These are phyloP conservation scores for Trichoderma guizhouense DNA, from an alignment of 2,329 filamentous ascomycete genomes.

Conservation along the genomic window DNA sequence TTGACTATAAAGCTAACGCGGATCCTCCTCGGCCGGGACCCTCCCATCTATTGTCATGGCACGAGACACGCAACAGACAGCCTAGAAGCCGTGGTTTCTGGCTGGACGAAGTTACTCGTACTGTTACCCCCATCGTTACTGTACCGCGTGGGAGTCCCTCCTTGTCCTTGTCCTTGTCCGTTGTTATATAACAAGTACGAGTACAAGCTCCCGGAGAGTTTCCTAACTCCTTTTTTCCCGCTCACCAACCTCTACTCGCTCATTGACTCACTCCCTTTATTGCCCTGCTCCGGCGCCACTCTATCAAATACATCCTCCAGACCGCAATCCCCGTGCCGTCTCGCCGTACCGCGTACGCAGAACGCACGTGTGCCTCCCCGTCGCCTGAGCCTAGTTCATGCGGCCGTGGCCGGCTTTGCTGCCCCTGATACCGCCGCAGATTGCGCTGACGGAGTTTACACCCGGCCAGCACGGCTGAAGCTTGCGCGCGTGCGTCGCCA, in stretches of 20 bases:
- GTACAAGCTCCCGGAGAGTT: neutral
- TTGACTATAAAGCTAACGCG: conserved; percentile 40
- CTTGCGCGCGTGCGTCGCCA: neutral
- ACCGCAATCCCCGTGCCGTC: conserved; percentile 10
- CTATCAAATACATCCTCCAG: neutral
- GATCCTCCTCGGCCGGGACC: conserved; percentile 30
- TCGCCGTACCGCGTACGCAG: neutral
- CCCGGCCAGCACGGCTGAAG: conserved; percentile 3
- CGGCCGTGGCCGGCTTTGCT: conserved; percentile 8
- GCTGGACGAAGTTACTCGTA: neutral
- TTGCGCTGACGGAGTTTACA: conserved; percentile 8
- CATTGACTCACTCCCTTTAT: neutral
- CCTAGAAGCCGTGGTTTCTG: neutral
- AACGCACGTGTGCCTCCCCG: conserved; percentile 1
- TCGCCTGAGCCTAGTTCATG: conserved; percentile 12
- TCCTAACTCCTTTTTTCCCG: neutral
- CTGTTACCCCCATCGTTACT: neutral
- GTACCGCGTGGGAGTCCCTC: neutral
- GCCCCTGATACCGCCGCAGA: conserved; percentile 3
- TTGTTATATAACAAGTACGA: neutral
- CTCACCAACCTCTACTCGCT: neutral
- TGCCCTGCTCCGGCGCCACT: neutral
- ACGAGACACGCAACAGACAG: conserved; percentile 39
- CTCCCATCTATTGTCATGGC: conserved; percentile 38
- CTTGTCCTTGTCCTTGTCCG: neutral